phyloP scores from a whole-genome alignment of 129 eudicot species.

The Helianthus tuberosus region DNA sequence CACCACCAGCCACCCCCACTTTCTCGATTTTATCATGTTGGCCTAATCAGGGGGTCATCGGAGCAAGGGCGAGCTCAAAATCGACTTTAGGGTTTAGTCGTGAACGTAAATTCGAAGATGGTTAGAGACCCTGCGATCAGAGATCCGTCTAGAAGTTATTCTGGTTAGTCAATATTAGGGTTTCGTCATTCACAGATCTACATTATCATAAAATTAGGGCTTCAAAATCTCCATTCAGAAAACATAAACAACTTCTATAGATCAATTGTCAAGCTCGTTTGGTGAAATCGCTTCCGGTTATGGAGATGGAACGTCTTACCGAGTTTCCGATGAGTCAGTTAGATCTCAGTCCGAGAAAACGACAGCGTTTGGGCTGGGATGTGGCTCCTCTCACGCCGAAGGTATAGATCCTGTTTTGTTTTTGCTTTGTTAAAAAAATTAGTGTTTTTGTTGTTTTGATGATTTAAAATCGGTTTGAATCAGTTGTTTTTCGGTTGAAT shows the following conservation, averaged over 20 bases:
- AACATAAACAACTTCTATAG: too few species aligned
- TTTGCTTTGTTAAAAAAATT: neutral
- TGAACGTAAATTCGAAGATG: too few species aligned
- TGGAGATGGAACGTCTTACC: conserved; percentile 93
- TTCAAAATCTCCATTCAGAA: neutral
- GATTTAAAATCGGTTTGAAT: neutral
- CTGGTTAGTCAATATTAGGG: conserved; percentile 57
- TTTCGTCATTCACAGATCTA: conserved; percentile 26
- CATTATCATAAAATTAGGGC: neutral
- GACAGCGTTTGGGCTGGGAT: conserved; percentile 92
- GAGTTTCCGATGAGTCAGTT: conserved; percentile 72
- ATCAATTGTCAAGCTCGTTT: too few species aligned
- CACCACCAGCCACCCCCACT: too few species aligned
- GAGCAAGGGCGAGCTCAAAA: too few species aligned
- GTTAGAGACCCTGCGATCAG: too few species aligned
- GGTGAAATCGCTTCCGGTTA: conserved; percentile 18
- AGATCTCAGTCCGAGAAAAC: conserved; percentile 78
- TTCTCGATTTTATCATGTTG: too few species aligned
- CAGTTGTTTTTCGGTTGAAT: too few species aligned
- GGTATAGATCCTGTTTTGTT: conserved; percentile 43
- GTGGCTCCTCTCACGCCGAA: conserved; percentile 64
- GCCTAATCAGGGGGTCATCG: too few species aligned
- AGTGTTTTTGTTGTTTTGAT: conserved; percentile 12
- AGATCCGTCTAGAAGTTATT: too few species aligned
- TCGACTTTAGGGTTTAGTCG: too few species aligned